Evolutionary conservation across 768 basidiomycete species (phyloP).

Genomic region (Tulasnella sp.): DNA sequence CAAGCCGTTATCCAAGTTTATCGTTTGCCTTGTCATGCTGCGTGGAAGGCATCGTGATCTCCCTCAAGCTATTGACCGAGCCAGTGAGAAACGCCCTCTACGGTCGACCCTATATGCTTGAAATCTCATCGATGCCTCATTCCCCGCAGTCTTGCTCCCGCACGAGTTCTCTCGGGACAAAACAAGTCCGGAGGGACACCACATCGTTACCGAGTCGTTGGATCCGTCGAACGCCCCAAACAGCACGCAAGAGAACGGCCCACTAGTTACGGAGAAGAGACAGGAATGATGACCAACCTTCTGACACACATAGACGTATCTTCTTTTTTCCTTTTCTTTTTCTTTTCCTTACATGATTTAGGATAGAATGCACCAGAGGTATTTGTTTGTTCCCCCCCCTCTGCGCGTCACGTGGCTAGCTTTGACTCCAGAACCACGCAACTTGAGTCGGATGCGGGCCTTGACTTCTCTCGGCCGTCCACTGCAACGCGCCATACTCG

Average conservation of each 20-base stretch:
- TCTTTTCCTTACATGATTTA: neutral
- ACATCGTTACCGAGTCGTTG: neutral
- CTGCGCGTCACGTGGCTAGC: neutral
- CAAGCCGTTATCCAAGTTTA: slow-evolving; percentile 76
- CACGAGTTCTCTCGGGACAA: neutral
- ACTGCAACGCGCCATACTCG: slow-evolving; percentile 5
- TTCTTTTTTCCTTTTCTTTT: too few species aligned
- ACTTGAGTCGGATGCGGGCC: slow-evolving; percentile 6
- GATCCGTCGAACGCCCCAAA: neutral
- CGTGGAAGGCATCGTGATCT: slow-evolving; percentile 88
- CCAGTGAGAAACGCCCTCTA: slow-evolving; percentile 33
- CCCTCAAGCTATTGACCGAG: slow-evolving; percentile 83
- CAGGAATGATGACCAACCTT: neutral
- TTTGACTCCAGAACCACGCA: neutral
- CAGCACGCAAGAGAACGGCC: neutral
- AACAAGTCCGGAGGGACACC: neutral
- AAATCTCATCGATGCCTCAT: neutral
- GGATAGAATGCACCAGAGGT: neutral
- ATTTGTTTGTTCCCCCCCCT: neutral
- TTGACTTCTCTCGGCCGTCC: neutral
- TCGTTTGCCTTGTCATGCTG: slow-evolving; percentile 85
- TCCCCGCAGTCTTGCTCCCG: neutral
- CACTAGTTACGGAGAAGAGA: neutral
- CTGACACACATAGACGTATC: neutral
- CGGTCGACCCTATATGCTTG: neutral